Conservation (phyloP, 768 basidiomycete species). For the Tulasnella calospora region DNA sequence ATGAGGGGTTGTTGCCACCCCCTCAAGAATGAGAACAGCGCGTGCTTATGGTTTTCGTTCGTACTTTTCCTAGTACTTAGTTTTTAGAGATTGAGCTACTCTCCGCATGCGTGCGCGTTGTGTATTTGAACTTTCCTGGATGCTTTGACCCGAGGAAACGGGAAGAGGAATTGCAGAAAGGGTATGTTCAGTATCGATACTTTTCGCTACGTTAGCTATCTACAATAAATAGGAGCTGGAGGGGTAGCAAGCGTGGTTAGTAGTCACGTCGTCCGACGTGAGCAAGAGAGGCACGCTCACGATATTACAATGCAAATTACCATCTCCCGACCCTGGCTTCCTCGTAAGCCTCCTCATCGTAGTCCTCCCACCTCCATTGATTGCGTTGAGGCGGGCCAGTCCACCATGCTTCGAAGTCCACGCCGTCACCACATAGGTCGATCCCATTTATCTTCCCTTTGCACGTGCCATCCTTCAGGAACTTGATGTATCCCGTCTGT, state of each 20-base stretch:
- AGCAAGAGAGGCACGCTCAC: background rate
- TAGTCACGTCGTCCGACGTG: background rate
- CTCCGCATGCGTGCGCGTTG: too few relatives aligned
- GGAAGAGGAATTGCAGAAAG: background rate
- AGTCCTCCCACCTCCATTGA: constrained; percentile 13
- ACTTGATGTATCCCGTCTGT: constrained; percentile 18
- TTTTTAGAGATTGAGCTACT: too few relatives aligned
- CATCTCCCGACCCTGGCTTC: constrained; percentile 7
- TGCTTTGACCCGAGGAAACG: background rate
- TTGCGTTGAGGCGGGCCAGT: background rate
- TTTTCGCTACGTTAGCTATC: background rate
- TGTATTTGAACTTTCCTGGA: too few relatives aligned
- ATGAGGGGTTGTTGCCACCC: background rate
- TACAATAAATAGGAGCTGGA: background rate
- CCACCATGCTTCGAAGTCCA: constrained; percentile 16
- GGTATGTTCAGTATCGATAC: background rate
- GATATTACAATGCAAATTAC: background rate
- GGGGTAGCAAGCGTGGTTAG: background rate
- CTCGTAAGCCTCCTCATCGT: constrained; percentile 21
- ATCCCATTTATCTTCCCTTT: constrained; percentile 10
- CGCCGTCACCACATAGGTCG: background rate
- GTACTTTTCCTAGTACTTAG: background rate
- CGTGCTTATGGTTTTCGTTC: background rate
- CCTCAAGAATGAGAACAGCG: background rate
- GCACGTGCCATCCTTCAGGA: constrained; percentile 3